Conservation (phyloP, 2,329 filamentous ascomycete genomes). For the Colletotrichum zoysiae region DNA sequence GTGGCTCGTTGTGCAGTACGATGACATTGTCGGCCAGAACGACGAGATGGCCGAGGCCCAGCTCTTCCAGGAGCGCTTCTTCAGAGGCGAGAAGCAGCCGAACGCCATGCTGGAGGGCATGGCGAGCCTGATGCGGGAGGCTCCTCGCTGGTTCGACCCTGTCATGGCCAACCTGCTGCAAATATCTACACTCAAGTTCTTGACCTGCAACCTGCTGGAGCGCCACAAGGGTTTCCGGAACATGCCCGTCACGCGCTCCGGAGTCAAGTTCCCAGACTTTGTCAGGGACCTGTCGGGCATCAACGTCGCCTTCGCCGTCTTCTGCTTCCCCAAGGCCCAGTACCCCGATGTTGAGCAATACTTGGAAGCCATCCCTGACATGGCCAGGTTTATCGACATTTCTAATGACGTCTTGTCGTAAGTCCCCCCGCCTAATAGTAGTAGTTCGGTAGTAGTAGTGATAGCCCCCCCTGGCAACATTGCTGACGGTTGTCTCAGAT, state of each 20-base stretch:
- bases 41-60: constrained; percentile 42
- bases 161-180: constrained; percentile 41
- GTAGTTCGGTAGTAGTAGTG: not conserved
- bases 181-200: constrained; percentile 44
- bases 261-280: constrained; percentile 43
- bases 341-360: constrained; percentile 42
- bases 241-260: constrained; percentile 39
- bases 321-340: constrained; percentile 43
- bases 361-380: constrained; percentile 45
- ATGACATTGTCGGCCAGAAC: constrained; percentile 43
- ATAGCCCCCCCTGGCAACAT: not conserved
- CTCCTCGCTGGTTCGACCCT: constrained; percentile 43
- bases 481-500: constrained; percentile 32
- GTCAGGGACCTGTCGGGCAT: constrained; percentile 44
- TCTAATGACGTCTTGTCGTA: constrained; percentile 45
- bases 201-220: constrained; percentile 44
- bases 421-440: constrained; percentile 15
- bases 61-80: constrained; percentile 42
- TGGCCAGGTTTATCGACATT: constrained; percentile 44
- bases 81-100: constrained; percentile 42
- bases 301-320: constrained; percentile 44
- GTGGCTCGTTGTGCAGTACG: constrained; percentile 45
- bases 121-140: constrained; percentile 40
- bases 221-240: constrained; percentile 43
- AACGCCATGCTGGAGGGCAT: constrained; percentile 43